Percentiles rank a stretch among this genome's conserved stretches.
These are phyloP conservation scores for Ochetophila trinervis DNA, from an alignment of 306 rosid genomes.

Conservation along the genomic window DNA sequence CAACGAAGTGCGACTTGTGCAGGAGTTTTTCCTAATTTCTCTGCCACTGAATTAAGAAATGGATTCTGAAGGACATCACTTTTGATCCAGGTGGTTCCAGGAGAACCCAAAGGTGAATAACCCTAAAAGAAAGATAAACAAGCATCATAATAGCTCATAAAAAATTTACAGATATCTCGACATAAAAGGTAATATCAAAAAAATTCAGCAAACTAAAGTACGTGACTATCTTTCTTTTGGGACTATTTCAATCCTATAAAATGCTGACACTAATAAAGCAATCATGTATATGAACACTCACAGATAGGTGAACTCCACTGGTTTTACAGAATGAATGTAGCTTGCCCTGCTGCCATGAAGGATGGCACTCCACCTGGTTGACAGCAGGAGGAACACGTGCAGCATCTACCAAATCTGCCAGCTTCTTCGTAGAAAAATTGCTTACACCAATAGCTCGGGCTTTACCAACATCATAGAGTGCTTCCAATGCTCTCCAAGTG, in stretches of 20 bases:
- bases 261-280: background rate
- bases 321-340: slow-evolving; percentile 48
- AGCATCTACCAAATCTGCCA: slow-evolving; percentile 43
- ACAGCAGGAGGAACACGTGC: slow-evolving; percentile 64
- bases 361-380: slow-evolving; percentile 72
- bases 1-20: slow-evolving; percentile 72
- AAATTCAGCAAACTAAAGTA: background rate
- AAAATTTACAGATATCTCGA: background rate
- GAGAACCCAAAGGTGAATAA: slow-evolving; percentile 68
- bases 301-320: slow-evolving; percentile 58
- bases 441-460: slow-evolving; percentile 62
- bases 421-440: slow-evolving; percentile 57
- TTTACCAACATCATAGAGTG: slow-evolving; percentile 49
- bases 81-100: slow-evolving; percentile 57
- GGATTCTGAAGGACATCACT: slow-evolving; percentile 57
- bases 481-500: slow-evolving; percentile 70
- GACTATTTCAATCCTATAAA: background rate
- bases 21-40: slow-evolving; percentile 53
- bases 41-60: slow-evolving; percentile 31
- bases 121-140: background rate
- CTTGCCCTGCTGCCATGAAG: slow-evolving; percentile 59
- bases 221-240: background rate
- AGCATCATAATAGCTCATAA: background rate
- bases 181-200: background rate
- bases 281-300: slow-evolving; percentile 29